Evolutionary conservation across 306 rosid species (phyloP), one percentile per base, ranked within the genome.

Genomic region (Sicyos edulis): DNA sequence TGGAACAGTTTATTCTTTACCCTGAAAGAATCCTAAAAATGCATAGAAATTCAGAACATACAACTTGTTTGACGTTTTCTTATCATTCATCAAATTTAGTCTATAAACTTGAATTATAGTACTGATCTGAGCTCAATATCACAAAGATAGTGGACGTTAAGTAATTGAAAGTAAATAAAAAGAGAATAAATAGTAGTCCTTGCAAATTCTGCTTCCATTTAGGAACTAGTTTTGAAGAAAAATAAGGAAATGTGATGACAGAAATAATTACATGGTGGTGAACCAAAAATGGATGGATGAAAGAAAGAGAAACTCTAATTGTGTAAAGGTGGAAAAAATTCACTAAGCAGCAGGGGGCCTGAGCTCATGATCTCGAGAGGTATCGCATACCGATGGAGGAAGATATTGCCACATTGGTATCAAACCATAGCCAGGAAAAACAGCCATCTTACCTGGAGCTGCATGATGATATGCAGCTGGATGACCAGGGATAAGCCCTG

Each of bases 271-370:
- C 75, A 53, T 3, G 51, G 37, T 71, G 42, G 37, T 54, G 75
- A 71, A 55, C 64, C 61, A 55, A 54, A 71, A 71, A 55, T 71
- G 64, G 50, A 32, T 15, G 58, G 44, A 68, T 49, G 73, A 47
- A 45, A 68, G 22, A 24, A 9, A 47, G 21, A 22, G 44, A 68
- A 1, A 3, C 16, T 68, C 44, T 45, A 67, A 6, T 63, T 42
- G 9, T 64, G 40, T 49, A 21, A 66, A 44, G 72, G 19, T 45
- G 72, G 6, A 3, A 13, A 45, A 66, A 45, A 32, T 47, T 5
- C 44, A 67, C 72, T 89, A 93, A 3, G 99, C 99, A 77, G 99
- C 97, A 50, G 99, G 99, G 42, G 99, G 99, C 91, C 99, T 89
- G 75, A 86, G 95, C 83, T 91, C 91, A 22, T 93, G 99, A 85